phyloP scores from a whole-genome alignment of 176 grass and related monocot genomes.

The Canna indica region DNA sequence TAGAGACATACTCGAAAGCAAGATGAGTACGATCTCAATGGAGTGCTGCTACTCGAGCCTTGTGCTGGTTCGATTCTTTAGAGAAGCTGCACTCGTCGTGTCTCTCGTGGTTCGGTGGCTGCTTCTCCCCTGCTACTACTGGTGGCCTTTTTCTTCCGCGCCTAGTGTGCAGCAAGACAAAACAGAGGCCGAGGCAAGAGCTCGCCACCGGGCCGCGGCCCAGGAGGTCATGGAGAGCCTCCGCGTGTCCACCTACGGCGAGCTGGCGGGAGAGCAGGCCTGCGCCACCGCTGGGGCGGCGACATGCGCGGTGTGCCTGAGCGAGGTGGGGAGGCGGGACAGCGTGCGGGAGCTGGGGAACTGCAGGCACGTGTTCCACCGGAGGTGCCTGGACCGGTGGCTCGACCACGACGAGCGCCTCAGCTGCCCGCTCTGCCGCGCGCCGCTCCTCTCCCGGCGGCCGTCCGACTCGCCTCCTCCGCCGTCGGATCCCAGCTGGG shows the following conservation, averaged over 20 bases:
- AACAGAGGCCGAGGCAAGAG: background rate
- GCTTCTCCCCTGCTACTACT: conserved; percentile 1
- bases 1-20: background rate
- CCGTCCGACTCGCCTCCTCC: background rate
- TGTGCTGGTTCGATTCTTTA: background rate
- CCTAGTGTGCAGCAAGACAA: background rate
- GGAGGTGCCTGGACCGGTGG: conserved; percentile 21
- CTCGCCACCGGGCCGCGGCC: conserved; percentile 3
- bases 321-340: conserved; percentile 12
- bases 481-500: conserved; percentile 17
- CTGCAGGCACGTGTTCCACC: conserved; percentile 22
- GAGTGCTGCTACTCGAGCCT: conserved; percentile 14
- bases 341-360: conserved; percentile 20
- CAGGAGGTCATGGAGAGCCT: conserved; percentile 8
- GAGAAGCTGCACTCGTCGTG: background rate
- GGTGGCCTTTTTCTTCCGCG: background rate
- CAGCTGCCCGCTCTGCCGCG: conserved; percentile 24
- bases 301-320: conserved; percentile 23
- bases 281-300: background rate
- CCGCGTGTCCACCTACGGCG: conserved; percentile 8
- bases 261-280: background rate
- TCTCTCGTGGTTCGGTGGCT: background rate
- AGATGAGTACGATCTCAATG: background rate
- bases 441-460: conserved; percentile 3
- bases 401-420: conserved; percentile 25